These are phyloP conservation scores for Wickerhamomyces sp. DNA, from an alignment of 1,139 yeast species.

Conservation along the genomic window DNA sequence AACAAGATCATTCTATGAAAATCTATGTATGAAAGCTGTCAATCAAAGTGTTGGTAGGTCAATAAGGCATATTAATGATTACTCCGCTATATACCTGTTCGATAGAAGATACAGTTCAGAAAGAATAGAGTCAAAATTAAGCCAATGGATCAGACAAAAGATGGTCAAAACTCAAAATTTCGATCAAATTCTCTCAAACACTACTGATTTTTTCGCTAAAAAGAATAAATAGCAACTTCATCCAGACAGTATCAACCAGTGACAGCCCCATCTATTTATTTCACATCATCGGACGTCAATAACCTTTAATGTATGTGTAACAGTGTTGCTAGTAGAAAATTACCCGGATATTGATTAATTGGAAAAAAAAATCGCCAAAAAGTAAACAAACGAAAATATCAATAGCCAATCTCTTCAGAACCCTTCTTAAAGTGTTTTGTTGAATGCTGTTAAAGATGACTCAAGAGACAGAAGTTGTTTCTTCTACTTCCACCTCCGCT, in stretches of 20 bases:
- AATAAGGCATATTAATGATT: conserved; percentile 79
- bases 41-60: conserved; percentile 94
- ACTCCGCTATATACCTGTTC: conserved; percentile 66
- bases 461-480: background rate
- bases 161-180: conserved; percentile 18
- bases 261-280: no score
- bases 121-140: conserved; percentile 57
- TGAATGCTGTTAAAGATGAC: background rate
- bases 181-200: conserved; percentile 14
- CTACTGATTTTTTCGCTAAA: conserved; percentile 12
- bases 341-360: background rate
- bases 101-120: conserved; percentile 56
- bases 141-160: conserved; percentile 70
- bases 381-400: background rate
- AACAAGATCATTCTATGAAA: conserved; percentile 57
- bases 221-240: background rate
- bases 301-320: no score
- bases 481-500: conserved; percentile 27
- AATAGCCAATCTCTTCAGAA: background rate
- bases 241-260: no score
- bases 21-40: conserved; percentile 86
- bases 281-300: background rate
- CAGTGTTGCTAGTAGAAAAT: no score
- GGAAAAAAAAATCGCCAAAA: background rate
- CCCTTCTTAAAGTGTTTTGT: background rate